Evolutionary conservation across 331 rosid species (phyloP), one percentile per base, ranked within the genome.

Genomic region (Acacia concinna): DNA sequence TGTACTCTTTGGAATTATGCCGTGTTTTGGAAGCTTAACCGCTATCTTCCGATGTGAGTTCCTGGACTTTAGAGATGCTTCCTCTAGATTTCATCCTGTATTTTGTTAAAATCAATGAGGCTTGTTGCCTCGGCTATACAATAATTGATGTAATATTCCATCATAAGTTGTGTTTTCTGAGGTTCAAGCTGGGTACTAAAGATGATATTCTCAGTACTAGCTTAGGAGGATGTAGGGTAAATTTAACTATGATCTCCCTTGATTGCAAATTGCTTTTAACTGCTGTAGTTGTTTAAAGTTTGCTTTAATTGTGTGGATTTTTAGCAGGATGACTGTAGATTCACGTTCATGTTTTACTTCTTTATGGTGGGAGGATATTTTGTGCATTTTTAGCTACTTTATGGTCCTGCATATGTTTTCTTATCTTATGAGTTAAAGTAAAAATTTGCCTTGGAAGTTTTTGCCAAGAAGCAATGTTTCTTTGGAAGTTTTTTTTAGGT

Each of bases 21-120:
- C 40, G 96, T 91, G 37, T 91, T 95, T 87, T 95, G 99, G 99
- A 95, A 90, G 91, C 95, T 95, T 79, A 78, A 83, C 15, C 87
- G 82, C 43, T 88, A 84, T 59, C 78, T 32, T 38, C 89, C 87
- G 13, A 18, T 81, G 99, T 95, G 83, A 89, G 98, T 84, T 76
- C 23, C 68, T 68, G 64, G 59, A 46, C 64, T 54, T n/a, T 79
- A 49, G 15, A 73, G 38, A 34, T 68, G 49, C 60, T 74, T 27
- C 5, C 57, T 81, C 23, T 70, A 9, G 5, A 70, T 47, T 11
- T 37, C 20, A 38, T 70, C 57, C 10, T 25, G 46, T 5, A n/a
- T 34, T 64, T 64, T 28, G 49, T 28, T 49, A 51, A 54, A 21
- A 34, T 20, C 13, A 31, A 14, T 25, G 63, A 51, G 8, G 62